phyloP scores from a whole-genome alignment of 768 basidiomycete genomes.

The Tricholoma saponaceum region DNA sequence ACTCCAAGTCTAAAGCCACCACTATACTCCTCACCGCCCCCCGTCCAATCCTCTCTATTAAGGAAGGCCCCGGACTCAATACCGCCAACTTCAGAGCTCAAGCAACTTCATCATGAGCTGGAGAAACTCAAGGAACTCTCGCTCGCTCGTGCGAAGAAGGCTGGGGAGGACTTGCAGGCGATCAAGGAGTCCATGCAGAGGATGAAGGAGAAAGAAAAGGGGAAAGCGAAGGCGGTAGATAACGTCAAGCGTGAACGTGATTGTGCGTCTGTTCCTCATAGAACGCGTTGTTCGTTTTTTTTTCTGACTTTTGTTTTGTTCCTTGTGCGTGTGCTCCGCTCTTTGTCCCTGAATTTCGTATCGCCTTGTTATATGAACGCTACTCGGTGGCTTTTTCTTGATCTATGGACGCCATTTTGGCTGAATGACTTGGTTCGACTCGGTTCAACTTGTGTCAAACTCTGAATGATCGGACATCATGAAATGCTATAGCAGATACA shows the following conservation, averaged over 20 bases:
- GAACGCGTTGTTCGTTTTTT: slow-evolving; percentile 17
- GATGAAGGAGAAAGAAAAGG: slow-evolving; percentile 73
- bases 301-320: slow-evolving; percentile 5
- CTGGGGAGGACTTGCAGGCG: slow-evolving; percentile 66
- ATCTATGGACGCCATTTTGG: no score
- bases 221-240: slow-evolving; percentile 67
- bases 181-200: slow-evolving; percentile 75
- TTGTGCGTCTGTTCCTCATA: slow-evolving; percentile 42
- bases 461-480: not conserved
- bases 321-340: not conserved
- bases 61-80: slow-evolving; percentile 62
- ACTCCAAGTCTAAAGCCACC: slow-evolving; percentile 40
- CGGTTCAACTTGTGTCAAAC: no score
- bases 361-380: not conserved
- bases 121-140: slow-evolving; percentile 46
- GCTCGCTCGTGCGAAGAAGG: slow-evolving; percentile 67
- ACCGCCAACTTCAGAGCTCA: slow-evolving; percentile 71
- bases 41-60: slow-evolving; percentile 56
- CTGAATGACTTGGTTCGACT: no score
- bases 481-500: slow-evolving; percentile 27
- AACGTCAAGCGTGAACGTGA: slow-evolving; percentile 72
- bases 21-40: slow-evolving; percentile 42
- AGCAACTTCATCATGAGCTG: slow-evolving; percentile 61
- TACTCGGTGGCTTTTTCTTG: no score
- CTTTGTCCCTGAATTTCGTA: not conserved